Conservation (phyloP, 2,329 filamentous ascomycete genomes). For the Acephala macrosclerotiorum region DNA sequence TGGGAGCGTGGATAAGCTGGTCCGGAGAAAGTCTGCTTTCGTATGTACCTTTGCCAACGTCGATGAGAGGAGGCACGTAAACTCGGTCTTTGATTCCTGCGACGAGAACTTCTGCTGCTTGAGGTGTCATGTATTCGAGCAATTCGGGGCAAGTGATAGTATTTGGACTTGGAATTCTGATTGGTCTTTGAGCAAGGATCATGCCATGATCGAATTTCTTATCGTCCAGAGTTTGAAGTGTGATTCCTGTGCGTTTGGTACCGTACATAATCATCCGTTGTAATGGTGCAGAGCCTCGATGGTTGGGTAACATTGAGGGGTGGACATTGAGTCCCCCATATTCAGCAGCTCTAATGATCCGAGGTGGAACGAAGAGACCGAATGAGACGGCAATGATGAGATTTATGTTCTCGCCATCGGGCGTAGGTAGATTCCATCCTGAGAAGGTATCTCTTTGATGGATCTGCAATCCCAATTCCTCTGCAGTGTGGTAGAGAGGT, state of each 20-base stretch:
- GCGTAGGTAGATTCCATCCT: conserved; percentile 72
- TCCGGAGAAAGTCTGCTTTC: conserved; percentile 25
- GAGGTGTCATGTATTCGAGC: conserved; percentile 61
- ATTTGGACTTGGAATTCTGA: conserved; percentile 56
- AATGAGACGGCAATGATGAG: conserved; percentile 94
- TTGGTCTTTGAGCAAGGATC: conserved; percentile 75
- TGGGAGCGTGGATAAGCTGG: conserved; percentile 66
- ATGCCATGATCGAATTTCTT: conserved; percentile 79
- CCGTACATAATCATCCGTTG: conserved; percentile 79
- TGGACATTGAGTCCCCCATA: conserved; percentile 95
- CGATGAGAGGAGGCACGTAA: conserved; percentile 66
- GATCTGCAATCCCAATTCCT: conserved; percentile 68
- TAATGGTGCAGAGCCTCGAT: conserved; percentile 83
- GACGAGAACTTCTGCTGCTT: conserved; percentile 77
- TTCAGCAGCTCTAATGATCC: conserved; percentile 72
- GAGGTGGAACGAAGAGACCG: conserved; percentile 83
- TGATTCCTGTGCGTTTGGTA: conserved; percentile 72
- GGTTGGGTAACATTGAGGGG: conserved; percentile 89
- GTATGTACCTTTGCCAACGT: not conserved
- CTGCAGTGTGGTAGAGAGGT: conserved; percentile 76
- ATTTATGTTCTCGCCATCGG: conserved; percentile 62
- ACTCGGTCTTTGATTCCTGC: conserved; percentile 66
- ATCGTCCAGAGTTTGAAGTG: conserved; percentile 85
- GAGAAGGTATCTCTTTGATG: conserved; percentile 85
- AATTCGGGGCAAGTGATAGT: conserved; percentile 58